Percentiles rank a stretch among this genome's conserved stretches.
These are phyloP conservation scores for Citrullus mucosospermus DNA, from an alignment of 306 rosid species.

Conservation along the genomic window DNA sequence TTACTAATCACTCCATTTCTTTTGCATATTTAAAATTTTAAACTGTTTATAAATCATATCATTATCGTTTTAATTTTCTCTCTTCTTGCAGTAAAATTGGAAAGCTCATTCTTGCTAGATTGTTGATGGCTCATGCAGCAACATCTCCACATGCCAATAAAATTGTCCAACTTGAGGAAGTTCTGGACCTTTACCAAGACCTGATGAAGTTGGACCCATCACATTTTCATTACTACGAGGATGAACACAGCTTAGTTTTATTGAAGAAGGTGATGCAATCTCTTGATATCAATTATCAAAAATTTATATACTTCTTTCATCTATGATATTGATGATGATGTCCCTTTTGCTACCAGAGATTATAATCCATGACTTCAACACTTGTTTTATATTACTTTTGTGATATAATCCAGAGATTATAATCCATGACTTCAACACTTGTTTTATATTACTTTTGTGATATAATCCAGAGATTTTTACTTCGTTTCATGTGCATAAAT, in stretches of 20 bases:
- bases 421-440: not conserved
- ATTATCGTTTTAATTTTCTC: not conserved
- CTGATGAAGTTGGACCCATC: slow-evolving; percentile 47
- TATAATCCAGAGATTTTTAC: not conserved
- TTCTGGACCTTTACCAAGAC: slow-evolving; percentile 56
- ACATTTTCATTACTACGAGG: slow-evolving; percentile 60
- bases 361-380: not conserved
- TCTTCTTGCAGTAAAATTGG: slow-evolving; percentile 65
- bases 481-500: not conserved
- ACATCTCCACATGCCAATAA: slow-evolving; percentile 28
- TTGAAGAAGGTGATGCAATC: slow-evolving; percentile 30
- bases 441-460: not conserved
- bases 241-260: slow-evolving; percentile 29
- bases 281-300: not conserved
- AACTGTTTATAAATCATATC: not conserved
- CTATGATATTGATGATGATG: no score
- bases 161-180: slow-evolving; percentile 37
- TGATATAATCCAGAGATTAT: no score
- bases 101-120: slow-evolving; percentile 80
- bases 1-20: not conserved
- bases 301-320: not conserved
- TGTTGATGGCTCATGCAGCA: slow-evolving; percentile 56
- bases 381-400: not conserved
- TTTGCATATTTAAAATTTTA: not conserved
- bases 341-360: no score